Evolutionary conservation across 441 rosid genomes (phyloP).

Genomic region (Adansonia grandidieri): DNA sequence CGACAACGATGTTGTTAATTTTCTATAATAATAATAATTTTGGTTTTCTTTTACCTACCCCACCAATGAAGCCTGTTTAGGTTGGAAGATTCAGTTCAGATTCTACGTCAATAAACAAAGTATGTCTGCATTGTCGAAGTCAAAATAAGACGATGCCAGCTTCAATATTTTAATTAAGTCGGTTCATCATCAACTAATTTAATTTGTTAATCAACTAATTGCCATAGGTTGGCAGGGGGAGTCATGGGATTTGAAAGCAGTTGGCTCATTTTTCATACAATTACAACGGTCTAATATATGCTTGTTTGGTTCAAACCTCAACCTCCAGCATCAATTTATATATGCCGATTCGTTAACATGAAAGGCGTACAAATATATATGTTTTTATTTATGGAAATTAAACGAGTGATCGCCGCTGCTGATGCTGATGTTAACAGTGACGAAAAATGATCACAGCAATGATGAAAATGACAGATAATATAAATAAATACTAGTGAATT

Average conservation of each 20-base stretch:
- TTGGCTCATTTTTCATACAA: not conserved
- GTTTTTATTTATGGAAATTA: not conserved
- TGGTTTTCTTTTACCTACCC: not conserved
- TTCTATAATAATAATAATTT: not conserved
- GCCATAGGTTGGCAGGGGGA: not conserved
- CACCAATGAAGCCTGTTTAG: not conserved
- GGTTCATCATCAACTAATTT: not conserved
- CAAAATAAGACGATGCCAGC: not conserved
- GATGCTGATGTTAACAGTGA: not conserved
- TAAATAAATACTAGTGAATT: not conserved
- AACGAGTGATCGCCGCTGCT: not conserved
- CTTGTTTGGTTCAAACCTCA: too few relatives aligned
- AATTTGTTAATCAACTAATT: not conserved
- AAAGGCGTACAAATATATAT: not conserved
- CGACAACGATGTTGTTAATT: not conserved
- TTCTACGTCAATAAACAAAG: not conserved
- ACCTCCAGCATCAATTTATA: not conserved
- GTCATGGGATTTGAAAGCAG: not conserved
- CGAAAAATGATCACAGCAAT: not conserved
- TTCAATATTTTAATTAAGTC: not conserved
- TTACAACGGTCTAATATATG: not conserved
- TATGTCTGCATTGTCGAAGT: not conserved
- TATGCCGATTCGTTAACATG: not conserved
- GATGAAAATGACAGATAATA: not conserved
- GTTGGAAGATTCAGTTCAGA: conserved; percentile 17